Percentiles rank a stretch among this genome's conserved stretches.
Conservation (phyloP, 345 rosid genomes). For the Populus ilicifolia region DNA sequence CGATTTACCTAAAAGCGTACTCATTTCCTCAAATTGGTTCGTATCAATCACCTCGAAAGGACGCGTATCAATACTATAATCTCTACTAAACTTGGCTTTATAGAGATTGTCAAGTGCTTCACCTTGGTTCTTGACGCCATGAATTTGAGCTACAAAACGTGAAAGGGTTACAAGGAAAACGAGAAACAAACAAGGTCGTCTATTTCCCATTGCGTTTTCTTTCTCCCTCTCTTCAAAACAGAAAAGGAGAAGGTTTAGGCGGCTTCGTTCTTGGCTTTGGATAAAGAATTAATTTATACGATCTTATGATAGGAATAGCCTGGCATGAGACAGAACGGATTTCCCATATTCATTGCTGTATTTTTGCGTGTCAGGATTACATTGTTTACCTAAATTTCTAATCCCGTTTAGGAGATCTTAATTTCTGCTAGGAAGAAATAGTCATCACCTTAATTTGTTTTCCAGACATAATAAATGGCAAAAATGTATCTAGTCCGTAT, state of each 20-base stretch:
- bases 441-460: background rate
- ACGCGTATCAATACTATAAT: slow-evolving; percentile 19
- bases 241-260: too few relatives aligned
- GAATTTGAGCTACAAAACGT: background rate
- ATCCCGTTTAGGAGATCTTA: background rate
- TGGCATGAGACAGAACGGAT: background rate
- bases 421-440: background rate
- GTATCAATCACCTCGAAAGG: slow-evolving; percentile 6
- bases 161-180: slow-evolving; percentile 14
- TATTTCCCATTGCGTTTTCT: slow-evolving; percentile 4
- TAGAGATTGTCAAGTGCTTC: slow-evolving; percentile 29
- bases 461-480: background rate
- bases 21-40: background rate
- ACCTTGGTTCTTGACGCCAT: slow-evolving; percentile 23
- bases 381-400: background rate
- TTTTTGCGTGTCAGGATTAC: too few relatives aligned
- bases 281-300: too few relatives aligned
- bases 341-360: too few relatives aligned
- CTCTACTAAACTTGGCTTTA: slow-evolving; percentile 21
- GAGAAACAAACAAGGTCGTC: slow-evolving; percentile 2
- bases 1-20: background rate
- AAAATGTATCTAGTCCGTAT: background rate
- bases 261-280: too few relatives aligned
- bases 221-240: too few relatives aligned
- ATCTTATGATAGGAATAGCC: too few relatives aligned